Evolutionary conservation across 2,329 filamentous ascomycete genomes (phyloP), one percentile per base, ranked within the genome.

Genomic region (Colletotrichum higginsianum): DNA sequence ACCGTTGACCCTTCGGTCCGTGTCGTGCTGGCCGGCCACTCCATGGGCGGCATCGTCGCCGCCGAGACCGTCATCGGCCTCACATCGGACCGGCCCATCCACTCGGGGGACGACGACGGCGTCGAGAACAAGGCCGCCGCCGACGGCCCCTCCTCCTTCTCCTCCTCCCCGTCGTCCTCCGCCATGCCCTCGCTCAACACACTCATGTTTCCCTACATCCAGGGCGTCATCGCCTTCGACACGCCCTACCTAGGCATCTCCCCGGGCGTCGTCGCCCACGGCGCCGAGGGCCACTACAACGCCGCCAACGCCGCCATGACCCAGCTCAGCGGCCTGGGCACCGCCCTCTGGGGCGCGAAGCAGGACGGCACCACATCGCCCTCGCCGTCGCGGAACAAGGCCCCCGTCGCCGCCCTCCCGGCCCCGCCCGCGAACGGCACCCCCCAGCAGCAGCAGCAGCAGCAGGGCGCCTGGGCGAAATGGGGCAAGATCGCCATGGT

Each of bases 181-280:
- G 35, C 35, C 16, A 70, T 77, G 13, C 73, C 76, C 2, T 71
- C 80, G 23, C 83, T 89, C 71, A 92, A 88, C 77, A 82, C 84
- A 42, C 90, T 97, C 80, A 96, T 98, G 92, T 98, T 98, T 80
- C 96, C 96, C 1, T 96, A 95, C 81, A 91, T 98, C 75, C 93
- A 96, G 82, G 96, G 93, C 75, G 90, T 98, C 35, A 88, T 98
- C 58, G 94, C 95, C 61, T 98, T 98, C 80, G 96, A 98, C 82
- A 99, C 96, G 0, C 96, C 96, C 1, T 99, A 93, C 80, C 88
- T 96, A 1, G 93, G 93, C 68, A 94, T 95, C 74, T 90, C 92
- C 26, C 93, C 94, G 0, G 92, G 93, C 35, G 93, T 96, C 2
- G 91, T 96, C n/a, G 93, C 94, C 4, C 93, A 96, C 80, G 91